phyloP scores from a whole-genome alignment of 768 basidiomycete genomes.

The Scleroderma bovista region DNA sequence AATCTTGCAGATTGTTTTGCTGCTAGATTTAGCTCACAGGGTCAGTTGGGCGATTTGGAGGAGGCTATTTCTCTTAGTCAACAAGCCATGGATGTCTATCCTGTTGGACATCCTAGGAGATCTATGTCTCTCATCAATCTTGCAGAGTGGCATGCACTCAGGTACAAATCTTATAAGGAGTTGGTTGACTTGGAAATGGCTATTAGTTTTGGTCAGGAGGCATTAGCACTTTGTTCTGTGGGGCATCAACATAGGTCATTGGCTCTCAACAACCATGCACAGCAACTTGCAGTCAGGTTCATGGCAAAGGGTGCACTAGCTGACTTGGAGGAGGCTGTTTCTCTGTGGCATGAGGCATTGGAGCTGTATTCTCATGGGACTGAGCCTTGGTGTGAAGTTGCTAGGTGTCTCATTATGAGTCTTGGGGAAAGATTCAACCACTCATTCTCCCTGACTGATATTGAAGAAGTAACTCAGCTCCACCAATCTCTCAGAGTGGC shows the following conservation, averaged over 20 bases:
- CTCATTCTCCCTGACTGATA: no score
- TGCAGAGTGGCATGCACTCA: no score
- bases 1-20: background rate
- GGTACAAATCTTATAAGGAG: no score
- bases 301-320: background rate
- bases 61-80: background rate
- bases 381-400: no score
- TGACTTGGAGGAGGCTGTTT: background rate
- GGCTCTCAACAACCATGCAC: background rate
- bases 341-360: background rate
- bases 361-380: background rate
- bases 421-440: no score
- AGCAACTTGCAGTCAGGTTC: background rate
- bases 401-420: no score
- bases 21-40: background rate
- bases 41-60: background rate
- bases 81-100: no score
- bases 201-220: background rate
- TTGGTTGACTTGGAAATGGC: no score
- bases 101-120: no score
- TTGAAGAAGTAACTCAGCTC: no score
- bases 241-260: background rate
- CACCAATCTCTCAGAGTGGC: no score
- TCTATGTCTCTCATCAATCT: no score
- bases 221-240: background rate